Conservation (phyloP, 495 filamentous ascomycete species). For the Penicillium roqueforti region DNA sequence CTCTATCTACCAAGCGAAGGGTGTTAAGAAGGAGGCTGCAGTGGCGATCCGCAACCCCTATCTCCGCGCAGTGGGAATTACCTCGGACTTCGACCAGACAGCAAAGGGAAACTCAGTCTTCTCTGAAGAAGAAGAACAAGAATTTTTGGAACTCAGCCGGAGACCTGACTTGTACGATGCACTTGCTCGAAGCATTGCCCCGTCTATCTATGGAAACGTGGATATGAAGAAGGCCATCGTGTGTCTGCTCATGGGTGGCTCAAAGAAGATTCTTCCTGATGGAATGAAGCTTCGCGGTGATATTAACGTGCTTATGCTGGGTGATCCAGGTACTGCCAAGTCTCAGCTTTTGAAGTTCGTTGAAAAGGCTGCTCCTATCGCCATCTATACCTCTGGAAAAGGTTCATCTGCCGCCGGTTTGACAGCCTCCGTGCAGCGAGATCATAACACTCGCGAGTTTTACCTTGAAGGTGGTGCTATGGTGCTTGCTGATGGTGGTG, state of each 20-base stretch:
- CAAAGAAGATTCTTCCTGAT: conserved; percentile 97
- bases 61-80: conserved; percentile 89
- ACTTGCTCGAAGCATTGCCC: conserved; percentile 89
- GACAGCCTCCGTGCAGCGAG: conserved; percentile 94
- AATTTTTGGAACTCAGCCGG: conserved; percentile 90
- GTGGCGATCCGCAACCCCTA: conserved; percentile 97
- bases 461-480: conserved; percentile 98
- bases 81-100: conserved; percentile 83
- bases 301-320: conserved; percentile 95
- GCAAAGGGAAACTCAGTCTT: conserved; percentile 82
- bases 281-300: conserved; percentile 98
- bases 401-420: conserved; percentile 98
- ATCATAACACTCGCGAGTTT: conserved; percentile 88
- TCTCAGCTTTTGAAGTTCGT: conserved; percentile 97
- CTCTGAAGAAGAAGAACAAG: conserved; percentile 94
- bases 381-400: conserved; percentile 98
- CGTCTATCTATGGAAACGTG: conserved; percentile 92
- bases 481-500: conserved; percentile 96
- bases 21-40: conserved; percentile 75
- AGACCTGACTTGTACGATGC: conserved; percentile 87
- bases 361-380: conserved; percentile 92
- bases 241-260: conserved; percentile 89
- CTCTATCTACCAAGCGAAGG: conserved; percentile 92
- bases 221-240: conserved; percentile 99
- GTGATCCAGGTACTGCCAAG: conserved; percentile 98